Evolutionary conservation across 495 filamentous ascomycete species (phyloP).

Genomic region (Penicillium waksmanii): DNA sequence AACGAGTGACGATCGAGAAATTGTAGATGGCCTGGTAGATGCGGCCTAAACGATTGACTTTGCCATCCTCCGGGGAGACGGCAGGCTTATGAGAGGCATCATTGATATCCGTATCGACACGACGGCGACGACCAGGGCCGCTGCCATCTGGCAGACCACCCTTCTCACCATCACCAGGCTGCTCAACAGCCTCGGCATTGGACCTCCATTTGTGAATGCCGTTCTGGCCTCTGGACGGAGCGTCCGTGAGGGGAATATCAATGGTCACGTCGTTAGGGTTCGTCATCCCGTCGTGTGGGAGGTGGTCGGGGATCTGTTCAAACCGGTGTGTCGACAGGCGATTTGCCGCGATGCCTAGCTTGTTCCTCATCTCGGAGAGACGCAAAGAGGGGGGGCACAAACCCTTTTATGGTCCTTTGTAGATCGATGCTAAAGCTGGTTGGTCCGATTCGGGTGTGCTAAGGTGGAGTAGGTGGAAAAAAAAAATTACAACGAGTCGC

Average conservation of each 20-base stretch:
- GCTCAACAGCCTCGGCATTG: constrained; percentile 29
- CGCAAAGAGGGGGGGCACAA: constrained; percentile 1
- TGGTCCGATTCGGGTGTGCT: constrained; percentile 10
- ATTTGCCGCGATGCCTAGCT: constrained; percentile 40
- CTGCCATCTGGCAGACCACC: constrained; percentile 50
- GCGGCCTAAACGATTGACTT: constrained; percentile 80
- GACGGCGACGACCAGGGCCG: constrained; percentile 50
- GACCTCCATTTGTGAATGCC: constrained; percentile 46
- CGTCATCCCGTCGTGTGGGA: constrained; percentile 41
- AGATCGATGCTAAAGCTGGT: constrained; percentile 21
- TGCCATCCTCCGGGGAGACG: constrained; percentile 58
- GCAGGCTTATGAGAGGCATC: constrained; percentile 44
- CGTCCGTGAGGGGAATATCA: constrained; percentile 57
- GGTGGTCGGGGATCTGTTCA: constrained; percentile 48
- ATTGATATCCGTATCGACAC: constrained; percentile 48
- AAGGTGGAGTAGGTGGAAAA: constrained; percentile 11
- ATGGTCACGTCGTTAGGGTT: constrained; percentile 62
- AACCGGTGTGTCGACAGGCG: constrained; percentile 50
- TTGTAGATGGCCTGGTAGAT: constrained; percentile 83
- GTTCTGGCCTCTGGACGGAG: constrained; percentile 44
- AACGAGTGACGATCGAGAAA: constrained; percentile 85
- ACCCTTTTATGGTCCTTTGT: constrained; percentile 15
- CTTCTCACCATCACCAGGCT: constrained; percentile 45
- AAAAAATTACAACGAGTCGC: constrained; percentile 7
- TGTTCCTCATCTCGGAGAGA: constrained; percentile 33